Evolutionary conservation across 164 flowering plant genomes (phyloP), one percentile per base, ranked within the genome.

Genomic region (Paratinospora sagittata): DNA sequence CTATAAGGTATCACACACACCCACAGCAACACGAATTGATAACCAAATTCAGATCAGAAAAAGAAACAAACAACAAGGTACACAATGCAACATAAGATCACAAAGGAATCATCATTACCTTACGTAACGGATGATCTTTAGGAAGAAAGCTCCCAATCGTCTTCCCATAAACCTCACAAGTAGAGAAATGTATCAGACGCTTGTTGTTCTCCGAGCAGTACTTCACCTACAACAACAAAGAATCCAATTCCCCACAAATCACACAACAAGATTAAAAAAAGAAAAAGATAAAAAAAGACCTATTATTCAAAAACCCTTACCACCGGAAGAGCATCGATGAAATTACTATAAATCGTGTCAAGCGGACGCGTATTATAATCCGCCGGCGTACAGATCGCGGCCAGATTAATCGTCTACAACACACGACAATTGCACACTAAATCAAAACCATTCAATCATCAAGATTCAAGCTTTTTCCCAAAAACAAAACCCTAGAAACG

Each of bases 151-250:
- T 80, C 61, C 98, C 98, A 72, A 92, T 87, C 2, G 99, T 96
- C 76, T 92, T n/a, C n/a, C n/a, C n/a, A n/a, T n/a, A n/a, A n/a
- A n/a, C n/a, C n/a, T n/a, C n/a, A n/a, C n/a, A n/a, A 62, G 99
- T 96, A 10, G 99, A 96, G 81, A 96, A 96, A 82, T 96, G 98
- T 78, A 96, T 96, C 45, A 95, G 88, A 67, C 99, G 94, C 86
- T 96, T 96, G 79, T 76, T 80, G 81, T 96, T 96, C 72, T 91
- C 99, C 4, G 99, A 96, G 68, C 99, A 96, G 73, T 91, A 91
- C 78, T 91, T 91, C 26, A 92, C 97, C 97, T 94, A 71, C 41
- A 75, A n/a, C n/a, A n/a, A n/a, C n/a, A n/a, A n/a, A n/a, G n/a
- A n/a, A n/a, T 17, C 61, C 63, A 63, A n/a, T n/a, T 0, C 66